Base-by-base conservation (phyloP, 2,329 filamentous ascomycete species). In the Nectriaceae sp. region DNA sequence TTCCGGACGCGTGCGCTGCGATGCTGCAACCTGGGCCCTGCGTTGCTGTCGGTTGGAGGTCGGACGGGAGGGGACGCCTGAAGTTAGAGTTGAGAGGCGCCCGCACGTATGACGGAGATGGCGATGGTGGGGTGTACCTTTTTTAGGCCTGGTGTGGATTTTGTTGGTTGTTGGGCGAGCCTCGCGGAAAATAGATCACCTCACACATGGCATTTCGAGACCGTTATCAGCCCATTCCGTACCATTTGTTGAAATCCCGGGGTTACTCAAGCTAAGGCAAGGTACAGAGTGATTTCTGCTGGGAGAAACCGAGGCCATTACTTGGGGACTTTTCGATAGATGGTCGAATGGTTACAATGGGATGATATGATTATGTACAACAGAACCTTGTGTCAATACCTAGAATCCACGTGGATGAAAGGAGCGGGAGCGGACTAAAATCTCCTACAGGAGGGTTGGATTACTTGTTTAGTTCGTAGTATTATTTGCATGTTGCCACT, bases 51-150 rank as follows among this genome's bases (percentile, higher is more conserved):
- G 16, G n/a, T 36, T 19, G 24, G 24, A 36, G 8, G 13, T 36
- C 15, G 36, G 18, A 24, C 24, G 37, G 37, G 31, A 47, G 43
- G 47, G 47, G 44, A 42, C 42, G 46, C 46, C 46, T n/a, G 33
- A 36, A 16, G 8, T 15, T 6, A 36, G 16, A 15, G 33, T n/a
- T n/a, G 33, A 36, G 16, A 16, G 33, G 16, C 33, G 33, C 33
- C 33, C 33, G 33, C 33, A 36, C 33, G 43, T 33, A 50, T 50
- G 40, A 47, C 44, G 43, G 39, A 33, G 38, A 42, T 21, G 50
- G 21, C 36, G 46, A 47, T 43, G 39, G 49, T 39, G 40, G 33
- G 39, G 33, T 15, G 33, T 36, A 15, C 15, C 26, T 31, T 31
- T 31, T 31, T 16, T 36, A 15, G 33, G 33, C 33, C 33, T n/a